These are phyloP conservation scores for Pichia ethanolica DNA, from an alignment of 805 yeast species.

Conservation along the genomic window DNA sequence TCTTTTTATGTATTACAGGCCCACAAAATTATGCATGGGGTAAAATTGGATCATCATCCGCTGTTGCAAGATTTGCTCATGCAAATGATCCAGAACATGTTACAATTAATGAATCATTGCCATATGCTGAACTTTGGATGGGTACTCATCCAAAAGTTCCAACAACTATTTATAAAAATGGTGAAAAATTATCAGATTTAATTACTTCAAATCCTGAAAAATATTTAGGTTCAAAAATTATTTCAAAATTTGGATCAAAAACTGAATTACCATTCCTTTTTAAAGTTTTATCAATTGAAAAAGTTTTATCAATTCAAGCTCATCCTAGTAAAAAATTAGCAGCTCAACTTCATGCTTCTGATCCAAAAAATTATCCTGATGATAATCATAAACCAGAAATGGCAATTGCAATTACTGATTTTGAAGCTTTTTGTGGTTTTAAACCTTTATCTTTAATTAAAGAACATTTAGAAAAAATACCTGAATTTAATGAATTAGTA, in stretches of 20 bases:
- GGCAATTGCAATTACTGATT: conserved; percentile 95
- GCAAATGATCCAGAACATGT: conserved; percentile 52
- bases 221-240: conserved; percentile 52
- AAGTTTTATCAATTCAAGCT: conserved; percentile 93
- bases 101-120: conserved; percentile 60
- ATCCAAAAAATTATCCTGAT: conserved; percentile 94
- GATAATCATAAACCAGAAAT: conserved; percentile 99
- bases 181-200: conserved; percentile 55
- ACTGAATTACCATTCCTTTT: conserved; percentile 82
- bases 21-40: conserved; percentile 38
- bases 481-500: conserved; percentile 68
- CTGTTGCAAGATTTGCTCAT: conserved; percentile 84
- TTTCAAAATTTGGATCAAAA: conserved; percentile 54
- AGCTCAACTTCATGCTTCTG: conserved; percentile 62
- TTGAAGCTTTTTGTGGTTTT: conserved; percentile 98
- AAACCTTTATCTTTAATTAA: conserved; percentile 80
- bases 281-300: conserved; percentile 87
- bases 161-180: conserved; percentile 45
- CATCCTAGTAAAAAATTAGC: conserved; percentile 92
- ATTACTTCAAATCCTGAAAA: conserved; percentile 52
- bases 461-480: conserved; percentile 57
- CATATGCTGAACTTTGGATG: conserved; percentile 99
- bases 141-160: conserved; percentile 96
- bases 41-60: conserved; percentile 73
- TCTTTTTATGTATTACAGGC: conserved; percentile 13